Evolutionary conservation across 345 rosid species (phyloP).

Genomic region (Excoecaria agallocha): DNA sequence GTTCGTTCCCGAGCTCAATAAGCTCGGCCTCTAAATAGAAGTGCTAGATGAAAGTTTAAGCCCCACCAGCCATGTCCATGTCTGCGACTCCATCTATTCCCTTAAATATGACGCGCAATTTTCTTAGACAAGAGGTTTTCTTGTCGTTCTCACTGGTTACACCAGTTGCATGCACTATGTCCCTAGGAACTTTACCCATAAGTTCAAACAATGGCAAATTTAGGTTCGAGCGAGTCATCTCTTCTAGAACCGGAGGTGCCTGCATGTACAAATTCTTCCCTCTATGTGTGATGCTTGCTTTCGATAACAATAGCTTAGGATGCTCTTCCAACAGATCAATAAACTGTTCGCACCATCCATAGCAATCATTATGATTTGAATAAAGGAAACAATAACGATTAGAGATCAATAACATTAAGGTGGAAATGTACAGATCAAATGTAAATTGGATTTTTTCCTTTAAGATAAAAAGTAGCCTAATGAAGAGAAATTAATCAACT

Average conservation of each 20-base stretch:
- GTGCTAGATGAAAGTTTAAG: conserved; percentile 28
- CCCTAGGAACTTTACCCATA: conserved; percentile 54
- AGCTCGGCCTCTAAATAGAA: not conserved
- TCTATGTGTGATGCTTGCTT: conserved; percentile 62
- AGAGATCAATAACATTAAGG: no score
- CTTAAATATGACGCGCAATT: conserved; percentile 65
- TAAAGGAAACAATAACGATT: no score
- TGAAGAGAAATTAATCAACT: no score
- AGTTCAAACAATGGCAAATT: conserved; percentile 59
- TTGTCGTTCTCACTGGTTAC: conserved; percentile 43
- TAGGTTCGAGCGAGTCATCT: conserved; percentile 77
- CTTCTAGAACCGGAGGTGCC: conserved; percentile 91
- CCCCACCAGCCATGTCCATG: conserved; percentile 86
- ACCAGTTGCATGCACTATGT: conserved; percentile 27
- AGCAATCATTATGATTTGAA: not conserved
- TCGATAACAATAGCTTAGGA: conserved; percentile 66
- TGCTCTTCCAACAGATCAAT: conserved; percentile 74
- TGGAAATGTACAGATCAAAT: not conserved
- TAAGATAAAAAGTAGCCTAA: no score
- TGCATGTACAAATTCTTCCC: conserved; percentile 84
- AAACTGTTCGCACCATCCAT: conserved; percentile 44
- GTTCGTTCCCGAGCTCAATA: not conserved
- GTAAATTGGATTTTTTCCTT: not conserved
- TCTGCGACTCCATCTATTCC: conserved; percentile 66
- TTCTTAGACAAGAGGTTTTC: conserved; percentile 55